phyloP scores from a whole-genome alignment of 1,139 yeast genomes.

The Kodamaea derodonti region DNA sequence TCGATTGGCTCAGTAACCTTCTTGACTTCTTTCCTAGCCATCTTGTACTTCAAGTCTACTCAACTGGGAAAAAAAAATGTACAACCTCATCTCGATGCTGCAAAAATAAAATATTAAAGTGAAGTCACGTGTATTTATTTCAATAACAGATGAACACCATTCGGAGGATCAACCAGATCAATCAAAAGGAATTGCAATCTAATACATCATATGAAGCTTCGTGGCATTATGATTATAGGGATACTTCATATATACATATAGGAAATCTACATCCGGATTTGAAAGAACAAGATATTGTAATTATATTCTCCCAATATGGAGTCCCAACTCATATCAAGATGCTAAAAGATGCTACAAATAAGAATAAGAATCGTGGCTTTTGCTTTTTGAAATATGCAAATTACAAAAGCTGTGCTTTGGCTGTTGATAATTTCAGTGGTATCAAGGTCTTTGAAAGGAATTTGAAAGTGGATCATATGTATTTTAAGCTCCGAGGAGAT shows the following conservation, averaged over 20 bases:
- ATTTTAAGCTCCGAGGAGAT: constrained; percentile 53
- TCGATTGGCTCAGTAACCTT: constrained; percentile 2
- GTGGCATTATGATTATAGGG: constrained; percentile 85
- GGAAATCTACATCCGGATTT: constrained; percentile 68
- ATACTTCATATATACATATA: constrained; percentile 55
- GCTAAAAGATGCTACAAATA: constrained; percentile 64
- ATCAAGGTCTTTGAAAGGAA: constrained; percentile 53
- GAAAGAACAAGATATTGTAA: constrained; percentile 70
- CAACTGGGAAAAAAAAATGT: constrained; percentile 6
- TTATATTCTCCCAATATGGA: constrained; percentile 87
- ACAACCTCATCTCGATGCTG: constrained; percentile 7
- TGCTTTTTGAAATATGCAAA: constrained; percentile 83
- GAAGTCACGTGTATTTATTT: no score
- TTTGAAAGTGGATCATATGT: constrained; percentile 74
- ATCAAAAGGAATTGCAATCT: constrained; percentile 60
- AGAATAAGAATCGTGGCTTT: constrained; percentile 64
- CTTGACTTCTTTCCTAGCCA: constrained; percentile 9
- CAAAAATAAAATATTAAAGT: no score
- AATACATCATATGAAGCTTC: constrained; percentile 65
- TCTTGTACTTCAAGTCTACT: constrained; percentile 1
- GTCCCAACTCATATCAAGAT: constrained; percentile 75
- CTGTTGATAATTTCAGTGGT: constrained; percentile 88
- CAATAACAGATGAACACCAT: constrained; percentile 36
- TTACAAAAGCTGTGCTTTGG: constrained; percentile 74
- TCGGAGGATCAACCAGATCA: constrained; percentile 55